These are phyloP conservation scores for Rhytidhysteron rufulum DNA, from an alignment of 2,329 filamentous ascomycete species.

Conservation along the genomic window DNA sequence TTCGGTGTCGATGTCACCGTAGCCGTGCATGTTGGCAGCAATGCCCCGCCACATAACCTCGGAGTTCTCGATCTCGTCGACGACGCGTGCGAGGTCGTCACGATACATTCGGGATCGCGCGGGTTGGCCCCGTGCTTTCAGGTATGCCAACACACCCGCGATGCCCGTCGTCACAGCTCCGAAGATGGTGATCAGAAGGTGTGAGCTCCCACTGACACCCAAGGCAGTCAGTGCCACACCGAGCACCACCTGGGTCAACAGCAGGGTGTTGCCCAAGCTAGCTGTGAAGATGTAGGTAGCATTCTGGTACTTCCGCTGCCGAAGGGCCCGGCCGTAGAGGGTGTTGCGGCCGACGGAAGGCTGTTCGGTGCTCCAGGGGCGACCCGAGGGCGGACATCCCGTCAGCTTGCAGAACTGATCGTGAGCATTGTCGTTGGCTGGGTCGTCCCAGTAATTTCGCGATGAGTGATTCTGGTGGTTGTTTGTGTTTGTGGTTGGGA, in stretches of 20 bases:
- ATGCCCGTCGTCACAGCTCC: conserved; percentile 40
- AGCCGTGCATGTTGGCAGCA: conserved; percentile 39
- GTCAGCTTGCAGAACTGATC: conserved; percentile 37
- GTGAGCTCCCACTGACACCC: conserved; percentile 31
- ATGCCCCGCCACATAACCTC: conserved; percentile 44
- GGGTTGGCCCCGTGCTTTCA: conserved; percentile 38
- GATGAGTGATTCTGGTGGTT: not conserved
- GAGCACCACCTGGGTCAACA: conserved; percentile 38
- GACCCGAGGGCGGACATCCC: conserved; percentile 29
- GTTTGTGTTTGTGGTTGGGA: no score
- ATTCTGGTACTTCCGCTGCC: conserved; percentile 27
- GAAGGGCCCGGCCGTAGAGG: conserved; percentile 33
- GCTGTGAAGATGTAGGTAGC: conserved; percentile 35
- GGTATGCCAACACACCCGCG: conserved; percentile 37
- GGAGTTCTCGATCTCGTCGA: conserved; percentile 41
- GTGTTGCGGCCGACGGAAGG: conserved; percentile 23
- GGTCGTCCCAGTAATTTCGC: not conserved
- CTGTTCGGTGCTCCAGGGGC: conserved; percentile 13
- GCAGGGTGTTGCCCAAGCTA: conserved; percentile 32
- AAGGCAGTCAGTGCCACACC: conserved; percentile 38
- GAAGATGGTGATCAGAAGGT: conserved; percentile 37
- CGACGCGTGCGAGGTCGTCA: conserved; percentile 38
- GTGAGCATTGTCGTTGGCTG: conserved; percentile 17
- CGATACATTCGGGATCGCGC: conserved; percentile 39
- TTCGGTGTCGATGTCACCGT: conserved; percentile 44